phyloP scores from a whole-genome alignment of 768 basidiomycete species.

The Boletus barrowsii region DNA sequence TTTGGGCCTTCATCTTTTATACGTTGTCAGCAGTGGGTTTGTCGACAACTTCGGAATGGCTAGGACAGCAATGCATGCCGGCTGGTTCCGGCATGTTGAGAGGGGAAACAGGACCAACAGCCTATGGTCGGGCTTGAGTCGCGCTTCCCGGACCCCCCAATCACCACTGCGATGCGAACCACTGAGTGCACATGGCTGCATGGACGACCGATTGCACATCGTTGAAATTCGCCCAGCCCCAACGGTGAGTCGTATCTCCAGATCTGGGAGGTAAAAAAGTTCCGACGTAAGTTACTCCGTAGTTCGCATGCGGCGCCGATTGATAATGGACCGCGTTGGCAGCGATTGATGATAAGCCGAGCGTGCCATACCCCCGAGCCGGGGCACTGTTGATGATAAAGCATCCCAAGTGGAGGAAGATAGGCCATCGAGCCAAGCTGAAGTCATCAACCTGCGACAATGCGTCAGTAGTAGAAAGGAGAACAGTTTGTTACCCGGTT shows the following conservation, averaged over 20 bases:
- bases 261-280: neutral
- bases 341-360: neutral
- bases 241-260: conserved; percentile 1
- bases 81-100: too few species aligned
- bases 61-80: too few species aligned
- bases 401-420: conserved; percentile 1
- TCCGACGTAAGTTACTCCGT: neutral
- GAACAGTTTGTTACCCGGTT: neutral
- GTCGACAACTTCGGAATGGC: too few species aligned
- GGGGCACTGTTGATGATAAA: conserved; percentile 5
- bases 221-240: neutral
- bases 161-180: neutral
- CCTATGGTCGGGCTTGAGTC: too few species aligned
- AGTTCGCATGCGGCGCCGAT: conserved; percentile 8
- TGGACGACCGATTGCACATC: neutral
- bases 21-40: neutral
- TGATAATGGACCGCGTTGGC: conserved; percentile 1
- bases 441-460: too few species aligned
- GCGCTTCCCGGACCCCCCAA: neutral
- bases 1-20: conserved; percentile 20
- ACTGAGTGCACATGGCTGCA: neutral
- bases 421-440: neutral
- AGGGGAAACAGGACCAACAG: too few species aligned
- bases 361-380: neutral
- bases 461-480: too few species aligned